A percentile compares a stretch with the other conserved stretches of the same genome.
Evolutionary conservation across 2,329 filamentous ascomycete species (phyloP).

Genomic region (Sphaerulina populicola): DNA sequence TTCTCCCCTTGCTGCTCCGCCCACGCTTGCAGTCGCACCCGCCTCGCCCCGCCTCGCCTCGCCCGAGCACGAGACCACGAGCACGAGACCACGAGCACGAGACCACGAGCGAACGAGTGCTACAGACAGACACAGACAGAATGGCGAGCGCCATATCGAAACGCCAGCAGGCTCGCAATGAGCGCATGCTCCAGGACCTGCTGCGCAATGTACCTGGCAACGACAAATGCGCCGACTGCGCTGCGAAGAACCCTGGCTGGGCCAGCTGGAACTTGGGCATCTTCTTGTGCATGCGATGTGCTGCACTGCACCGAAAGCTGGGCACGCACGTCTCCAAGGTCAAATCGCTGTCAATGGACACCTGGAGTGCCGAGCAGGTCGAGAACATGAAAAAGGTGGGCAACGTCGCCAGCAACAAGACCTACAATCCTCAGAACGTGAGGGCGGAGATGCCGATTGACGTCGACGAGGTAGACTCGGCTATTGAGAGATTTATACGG

Average conservation of each 20-base stretch:
- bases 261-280: slow-evolving; percentile 97
- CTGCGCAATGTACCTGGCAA: slow-evolving; percentile 79
- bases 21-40: slow-evolving; percentile 4
- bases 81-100: slow-evolving; percentile 8
- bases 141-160: slow-evolving; percentile 79
- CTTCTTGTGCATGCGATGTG: slow-evolving; percentile 97
- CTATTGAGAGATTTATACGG: slow-evolving; percentile 90
- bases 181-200: slow-evolving; percentile 81
- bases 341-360: slow-evolving; percentile 98
- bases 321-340: slow-evolving; percentile 98
- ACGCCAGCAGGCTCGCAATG: slow-evolving; percentile 95
- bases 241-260: slow-evolving; percentile 88
- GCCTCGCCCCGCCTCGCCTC: not conserved
- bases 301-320: slow-evolving; percentile 86
- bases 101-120: not conserved
- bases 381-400: slow-evolving; percentile 96
- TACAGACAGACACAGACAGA: not conserved
- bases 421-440: slow-evolving; percentile 78
- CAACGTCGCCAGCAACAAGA: slow-evolving; percentile 75
- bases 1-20: not conserved
- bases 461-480: slow-evolving; percentile 82
- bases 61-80: slow-evolving; percentile 4
- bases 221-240: slow-evolving; percentile 88
- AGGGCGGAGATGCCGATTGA: slow-evolving; percentile 81
- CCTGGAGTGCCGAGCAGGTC: slow-evolving; percentile 90